Evolutionary conservation across 2,329 filamentous ascomycete genomes (phyloP).

Genomic region (Beauveria australis): DNA sequence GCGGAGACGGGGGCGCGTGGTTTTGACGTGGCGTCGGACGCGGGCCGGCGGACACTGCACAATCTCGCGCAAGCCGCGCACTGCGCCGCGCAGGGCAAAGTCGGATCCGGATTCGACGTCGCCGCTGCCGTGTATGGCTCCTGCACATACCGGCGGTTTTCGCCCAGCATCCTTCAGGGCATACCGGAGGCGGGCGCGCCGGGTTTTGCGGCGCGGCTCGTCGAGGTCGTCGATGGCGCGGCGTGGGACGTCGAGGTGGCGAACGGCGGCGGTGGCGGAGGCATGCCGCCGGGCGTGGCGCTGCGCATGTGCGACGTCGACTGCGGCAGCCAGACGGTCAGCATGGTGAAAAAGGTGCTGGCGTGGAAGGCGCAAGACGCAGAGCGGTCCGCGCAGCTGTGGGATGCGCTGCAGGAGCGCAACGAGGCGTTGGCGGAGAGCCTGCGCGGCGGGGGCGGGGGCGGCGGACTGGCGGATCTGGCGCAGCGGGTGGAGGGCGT

Average conservation of each 20-base stretch:
- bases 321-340: slow-evolving; percentile 84
- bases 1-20: slow-evolving; percentile 15
- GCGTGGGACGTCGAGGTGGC: slow-evolving; percentile 74
- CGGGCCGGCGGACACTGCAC: slow-evolving; percentile 60
- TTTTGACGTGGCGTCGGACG: slow-evolving; percentile 49
- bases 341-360: slow-evolving; percentile 91
- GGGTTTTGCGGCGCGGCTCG: slow-evolving; percentile 59
- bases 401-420: slow-evolving; percentile 63
- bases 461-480: slow-evolving; percentile 35
- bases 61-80: slow-evolving; percentile 92
- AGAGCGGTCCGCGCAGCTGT: slow-evolving; percentile 59
- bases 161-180: slow-evolving; percentile 60
- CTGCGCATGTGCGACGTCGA: slow-evolving; percentile 94
- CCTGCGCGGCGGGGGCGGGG: slow-evolving; percentile 41
- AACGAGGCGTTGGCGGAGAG: slow-evolving; percentile 65
- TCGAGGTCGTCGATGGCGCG: slow-evolving; percentile 55
- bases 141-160: slow-evolving; percentile 88
- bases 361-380: slow-evolving; percentile 64
- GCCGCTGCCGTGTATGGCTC: slow-evolving; percentile 88
- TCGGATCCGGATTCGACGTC: slow-evolving; percentile 93
- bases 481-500: slow-evolving; percentile 39
- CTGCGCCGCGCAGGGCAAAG: slow-evolving; percentile 92
- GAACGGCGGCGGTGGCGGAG: slow-evolving; percentile 62
- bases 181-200: slow-evolving; percentile 59
- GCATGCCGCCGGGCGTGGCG: slow-evolving; percentile 63